phyloP scores from a whole-genome alignment of 441 rosid species.

The Geranium incanum region DNA sequence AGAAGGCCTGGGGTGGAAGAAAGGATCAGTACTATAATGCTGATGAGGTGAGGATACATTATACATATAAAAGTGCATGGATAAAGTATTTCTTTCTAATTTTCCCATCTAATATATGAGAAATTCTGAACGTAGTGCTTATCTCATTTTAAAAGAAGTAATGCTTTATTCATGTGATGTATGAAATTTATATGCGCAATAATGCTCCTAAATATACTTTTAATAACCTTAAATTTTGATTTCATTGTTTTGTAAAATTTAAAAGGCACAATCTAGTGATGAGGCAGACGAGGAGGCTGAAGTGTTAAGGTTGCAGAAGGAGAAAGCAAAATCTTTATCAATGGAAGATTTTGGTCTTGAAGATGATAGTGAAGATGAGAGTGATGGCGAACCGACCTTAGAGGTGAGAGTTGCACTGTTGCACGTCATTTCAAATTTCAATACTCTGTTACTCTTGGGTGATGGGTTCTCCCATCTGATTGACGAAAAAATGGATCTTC shows the following conservation, averaged over 20 bases:
- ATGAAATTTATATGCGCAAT: not conserved
- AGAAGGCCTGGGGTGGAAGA: constrained; percentile 41
- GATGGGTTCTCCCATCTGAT: constrained; percentile 7
- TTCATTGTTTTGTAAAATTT: constrained; percentile 19
- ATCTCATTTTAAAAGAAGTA: constrained; percentile 1
- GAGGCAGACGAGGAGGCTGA: constrained; percentile 67
- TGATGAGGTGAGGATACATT: constrained; percentile 49
- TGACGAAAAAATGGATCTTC: not conserved
- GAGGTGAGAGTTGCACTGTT: constrained; percentile 36
- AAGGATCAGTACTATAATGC: constrained; percentile 37
- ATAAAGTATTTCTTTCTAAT: not conserved
- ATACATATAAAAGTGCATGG: constrained; percentile 17
- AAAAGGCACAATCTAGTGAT: constrained; percentile 58
- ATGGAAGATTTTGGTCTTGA: constrained; percentile 68
- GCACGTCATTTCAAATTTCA: not conserved
- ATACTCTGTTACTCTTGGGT: constrained; percentile 7
- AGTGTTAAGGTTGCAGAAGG: constrained; percentile 37
- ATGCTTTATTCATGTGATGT: not conserved
- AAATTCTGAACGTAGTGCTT: not conserved
- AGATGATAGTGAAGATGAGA: constrained; percentile 46
- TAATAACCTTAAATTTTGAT: not conserved
- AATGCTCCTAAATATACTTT: constrained; percentile 1
- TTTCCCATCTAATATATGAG: not conserved
- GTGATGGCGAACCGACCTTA: constrained; percentile 50
- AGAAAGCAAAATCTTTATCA: constrained; percentile 38